Conservation (phyloP, 1,284 basidiomycete genomes). For the Abortiporus biennis region DNA sequence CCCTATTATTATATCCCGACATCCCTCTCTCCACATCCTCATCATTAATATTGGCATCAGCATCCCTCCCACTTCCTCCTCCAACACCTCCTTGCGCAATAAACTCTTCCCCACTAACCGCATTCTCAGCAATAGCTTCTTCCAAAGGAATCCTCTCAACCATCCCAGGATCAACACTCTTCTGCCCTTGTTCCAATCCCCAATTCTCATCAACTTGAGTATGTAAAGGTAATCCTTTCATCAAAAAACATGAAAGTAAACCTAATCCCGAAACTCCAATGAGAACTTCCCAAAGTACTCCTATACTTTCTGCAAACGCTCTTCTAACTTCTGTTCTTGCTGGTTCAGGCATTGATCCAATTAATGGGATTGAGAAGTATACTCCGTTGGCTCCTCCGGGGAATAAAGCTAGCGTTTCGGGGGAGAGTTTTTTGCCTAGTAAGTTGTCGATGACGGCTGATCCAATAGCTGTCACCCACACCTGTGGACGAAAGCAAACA, state of each 20-base stretch:
- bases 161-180: too few species aligned
- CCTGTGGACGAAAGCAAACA: background rate
- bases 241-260: constrained; percentile 8
- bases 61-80: too few species aligned
- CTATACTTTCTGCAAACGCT: constrained; percentile 13
- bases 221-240: constrained; percentile 13
- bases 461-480: constrained; percentile 11
- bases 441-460: constrained; percentile 7
- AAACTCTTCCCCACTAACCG: too few species aligned
- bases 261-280: constrained; percentile 10
- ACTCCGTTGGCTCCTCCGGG: constrained; percentile 15
- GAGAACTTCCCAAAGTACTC: constrained; percentile 15
- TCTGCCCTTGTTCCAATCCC: constrained; percentile 7
- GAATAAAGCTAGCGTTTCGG: constrained; percentile 2
- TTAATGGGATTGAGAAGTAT: constrained; percentile 20
- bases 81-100: too few species aligned
- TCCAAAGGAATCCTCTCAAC: too few species aligned
- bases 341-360: constrained; percentile 17
- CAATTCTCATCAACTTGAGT: constrained; percentile 9
- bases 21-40: too few species aligned
- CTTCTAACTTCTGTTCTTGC: constrained; percentile 13
- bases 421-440: constrained; percentile 6
- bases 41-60: too few species aligned
- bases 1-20: too few species aligned
- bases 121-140: too few species aligned